Evolutionary conservation across 768 basidiomycete genomes (phyloP), one percentile per base, ranked within the genome.

Genomic region (Pisolithus orientalis): DNA sequence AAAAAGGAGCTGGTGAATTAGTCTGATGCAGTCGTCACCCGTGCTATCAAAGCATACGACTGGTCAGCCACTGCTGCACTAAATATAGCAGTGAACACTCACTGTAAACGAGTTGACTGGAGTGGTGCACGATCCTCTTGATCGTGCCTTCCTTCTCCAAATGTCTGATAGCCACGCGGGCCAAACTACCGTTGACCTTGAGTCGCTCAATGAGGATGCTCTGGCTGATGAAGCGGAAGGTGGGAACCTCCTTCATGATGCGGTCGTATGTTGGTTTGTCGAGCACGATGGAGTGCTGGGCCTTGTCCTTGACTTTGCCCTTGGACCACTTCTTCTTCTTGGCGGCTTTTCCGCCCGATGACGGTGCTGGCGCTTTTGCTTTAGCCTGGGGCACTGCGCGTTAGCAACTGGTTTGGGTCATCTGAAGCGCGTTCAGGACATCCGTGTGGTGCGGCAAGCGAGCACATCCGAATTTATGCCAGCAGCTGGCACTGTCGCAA

Each of bases 241-340:
- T 94, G 44, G 96, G 96, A 73, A 91, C 92, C 73, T 98, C 94
- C 82, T 97, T 97, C 67, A 95, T 70, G 79, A 96, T 93, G 66
- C 90, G 89, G 76, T 94, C 91, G 74, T 73, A 95, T 62, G 87
- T 89, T 51, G 84, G 60, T 80, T 97, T 95, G 80, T 98, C 95
- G 66, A 95, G 85, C 61, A 85, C 78, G 72, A 97, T 94, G 63
- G 91, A 82, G 82, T 98, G 94, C 68, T 90, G 85, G 66, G 95
- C 92, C 86, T 98, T 99, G 79, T 99, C 96, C 87, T 99, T 99
- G 73, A 99, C 96, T 78, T 98, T 98, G 71, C 96, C 96, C 83
- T 98, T 98, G 63, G 92, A 96, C 94, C 94, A 97, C 83, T 98
- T 98, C 91, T 98, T 98, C 84, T 98, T 98, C 83, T 97, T 97